Base-by-base conservation (phyloP, 225 moss, liverwort and hornwort species). In the Lunularia cruciata region DNA sequence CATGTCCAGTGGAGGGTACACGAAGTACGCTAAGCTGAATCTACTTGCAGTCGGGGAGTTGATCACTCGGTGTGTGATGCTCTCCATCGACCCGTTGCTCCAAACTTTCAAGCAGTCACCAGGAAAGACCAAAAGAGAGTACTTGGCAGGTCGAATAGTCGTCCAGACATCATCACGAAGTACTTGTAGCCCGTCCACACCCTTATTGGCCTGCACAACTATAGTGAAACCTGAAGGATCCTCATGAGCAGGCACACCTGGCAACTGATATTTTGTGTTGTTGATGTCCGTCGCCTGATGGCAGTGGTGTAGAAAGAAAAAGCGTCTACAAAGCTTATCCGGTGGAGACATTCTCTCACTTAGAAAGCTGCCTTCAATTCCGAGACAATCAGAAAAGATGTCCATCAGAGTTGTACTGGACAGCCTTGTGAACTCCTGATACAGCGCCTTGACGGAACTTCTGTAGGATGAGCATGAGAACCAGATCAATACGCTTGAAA, bases 21-120 rank as follows among this genome's bases (percentile, higher is more conserved):
- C 58, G 18, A 58, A 58, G 13, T 57, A 57, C 18, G 56, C 56
- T 35, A 58, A 19, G 15, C 58, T 58, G 58, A 58, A 58, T 58
- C 58, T 58, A 35, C 58, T 58, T 33, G 19, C 34, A 14, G 33
- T n/a, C 4, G 58, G 33, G 20, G 58, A 58, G 58, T 58, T 35
- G 34, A 35, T 19, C 3, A 58, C 58, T 34, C 58, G 16, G 58
- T 58, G 58, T 14, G 33, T 58, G 34, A 58, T 58, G 58, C 58
- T 58, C 34, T 35, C 34, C 58, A 58, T 34, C 33, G 33, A 58
- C 33, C 33, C 58, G 58, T 58, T 35, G 58, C 58, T 58, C 58
- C 58, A 58, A 58, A 18, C 34, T 35, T 35, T 58, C 58, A 58
- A 16, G n/a, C 58, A 58, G 53, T 56, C 56, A 12, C 56, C 30